Base-by-base conservation (phyloP, 345 rosid genomes). In the Nephelium lappaceum region DNA sequence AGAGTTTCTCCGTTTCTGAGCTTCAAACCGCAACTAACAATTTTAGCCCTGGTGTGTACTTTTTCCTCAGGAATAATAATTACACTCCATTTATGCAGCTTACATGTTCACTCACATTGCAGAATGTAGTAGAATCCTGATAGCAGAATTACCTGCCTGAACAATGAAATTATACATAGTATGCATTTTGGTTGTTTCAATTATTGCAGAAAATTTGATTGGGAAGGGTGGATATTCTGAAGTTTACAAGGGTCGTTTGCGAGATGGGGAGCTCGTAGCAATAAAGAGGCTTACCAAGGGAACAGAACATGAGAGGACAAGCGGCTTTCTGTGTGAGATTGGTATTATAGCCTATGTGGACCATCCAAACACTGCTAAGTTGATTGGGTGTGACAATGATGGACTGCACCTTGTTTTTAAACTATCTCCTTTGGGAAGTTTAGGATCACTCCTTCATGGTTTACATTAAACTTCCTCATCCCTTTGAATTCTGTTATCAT, bases 141-240 rank as follows among this genome's bases (percentile, higher is more conserved):
- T 58, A 31, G 47, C 43, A 73, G 23, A 24, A 41, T 73, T 36
- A 8, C 7, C 53, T 15, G 39, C 45, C 36, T 39, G 16, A 61
- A 78, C 61, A 61, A 53, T 69, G 47, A 66, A 58, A 24, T 72
- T 38, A 42, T 61, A 16, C 25, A 1, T 69, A 36, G 64, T 61
- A 72, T 75, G 58, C 16, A 47, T 38, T 43, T 14, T 24, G 27
- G 55, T 57, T 73, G 24, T 63, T 67, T 2, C 64, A 77, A 24
- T 73, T 79, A 78, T 67, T 66, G 82, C 53, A 95, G 99, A 86
- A 53, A 95, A 95, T 79, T 62, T 95, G 57, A 93, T 95, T 60
- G 99, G 99, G 41, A 84, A 80, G 83, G 99, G 99, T 69, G 99
- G 99, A 69, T 95, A 78, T 75, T 93, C 98, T n/a, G 90, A 92